Evolutionary conservation across 2,329 filamentous ascomycete genomes (phyloP).

Genomic region (Capronia americana): DNA sequence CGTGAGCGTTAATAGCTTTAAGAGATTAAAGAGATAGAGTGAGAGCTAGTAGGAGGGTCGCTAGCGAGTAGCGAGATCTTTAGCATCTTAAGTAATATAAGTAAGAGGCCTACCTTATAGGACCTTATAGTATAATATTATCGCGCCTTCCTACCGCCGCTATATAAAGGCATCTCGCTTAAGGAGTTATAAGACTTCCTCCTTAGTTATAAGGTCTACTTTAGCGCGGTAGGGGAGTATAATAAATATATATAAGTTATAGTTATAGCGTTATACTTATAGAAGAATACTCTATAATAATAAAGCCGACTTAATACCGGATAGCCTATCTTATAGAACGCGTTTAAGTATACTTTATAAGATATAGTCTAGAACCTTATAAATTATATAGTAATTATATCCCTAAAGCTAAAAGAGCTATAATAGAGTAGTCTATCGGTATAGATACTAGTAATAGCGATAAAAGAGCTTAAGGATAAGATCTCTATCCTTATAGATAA

Average conservation of each 20-base stretch:
- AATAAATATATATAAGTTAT: background rate
- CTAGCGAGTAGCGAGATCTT: background rate
- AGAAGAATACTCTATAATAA: background rate
- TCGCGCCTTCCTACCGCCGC: background rate
- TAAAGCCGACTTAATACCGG: background rate
- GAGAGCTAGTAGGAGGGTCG: background rate
- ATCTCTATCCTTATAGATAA: background rate
- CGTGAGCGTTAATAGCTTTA: background rate
- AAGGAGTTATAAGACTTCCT: background rate
- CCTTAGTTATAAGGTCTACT: background rate
- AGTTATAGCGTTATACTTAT: background rate
- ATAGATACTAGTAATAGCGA: background rate
- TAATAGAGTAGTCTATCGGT: background rate
- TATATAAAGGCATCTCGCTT: background rate
- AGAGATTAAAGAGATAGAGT: constrained; percentile 6
- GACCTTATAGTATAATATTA: background rate
- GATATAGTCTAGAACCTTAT: background rate
- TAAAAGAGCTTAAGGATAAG: background rate
- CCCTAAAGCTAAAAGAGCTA: background rate
- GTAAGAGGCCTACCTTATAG: background rate
- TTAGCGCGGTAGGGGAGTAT: background rate
- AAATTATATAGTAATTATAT: constrained; percentile 1
- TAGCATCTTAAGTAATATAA: background rate
- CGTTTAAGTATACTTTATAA: background rate
- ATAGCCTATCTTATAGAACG: background rate